Conservation (phyloP, 2,329 filamentous ascomycete species). For the Colletotrichum siamense region DNA sequence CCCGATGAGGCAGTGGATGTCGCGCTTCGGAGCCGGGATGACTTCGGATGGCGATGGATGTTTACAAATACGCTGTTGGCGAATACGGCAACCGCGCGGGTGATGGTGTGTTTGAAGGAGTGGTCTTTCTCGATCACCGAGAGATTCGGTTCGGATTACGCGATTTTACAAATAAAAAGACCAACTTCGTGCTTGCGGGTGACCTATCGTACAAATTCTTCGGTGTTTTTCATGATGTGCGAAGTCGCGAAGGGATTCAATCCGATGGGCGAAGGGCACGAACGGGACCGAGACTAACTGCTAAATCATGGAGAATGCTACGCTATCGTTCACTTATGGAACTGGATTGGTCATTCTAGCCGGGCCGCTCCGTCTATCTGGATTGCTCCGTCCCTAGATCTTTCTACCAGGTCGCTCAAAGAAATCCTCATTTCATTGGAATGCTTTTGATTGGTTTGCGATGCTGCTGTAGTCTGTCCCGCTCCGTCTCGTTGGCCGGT, state of each 20-base stretch:
- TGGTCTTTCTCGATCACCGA: background rate
- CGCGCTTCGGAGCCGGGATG: background rate
- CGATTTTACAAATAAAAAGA: background rate
- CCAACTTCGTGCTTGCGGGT: background rate
- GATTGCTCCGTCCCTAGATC: background rate
- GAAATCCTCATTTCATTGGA: background rate
- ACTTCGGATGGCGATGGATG: background rate
- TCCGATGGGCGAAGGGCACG: background rate
- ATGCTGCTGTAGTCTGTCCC: accelerated
- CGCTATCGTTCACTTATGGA: background rate
- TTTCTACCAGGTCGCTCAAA: background rate
- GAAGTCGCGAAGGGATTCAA: background rate
- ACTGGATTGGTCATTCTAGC: background rate
- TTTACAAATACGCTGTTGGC: background rate
- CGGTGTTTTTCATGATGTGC: background rate
- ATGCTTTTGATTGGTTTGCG: background rate
- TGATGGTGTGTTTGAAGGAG: accelerated
- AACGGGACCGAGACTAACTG: background rate
- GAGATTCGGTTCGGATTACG: background rate
- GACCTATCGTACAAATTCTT: accelerated
- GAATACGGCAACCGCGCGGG: background rate
- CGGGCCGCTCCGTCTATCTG: background rate
- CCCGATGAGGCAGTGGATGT: background rate
- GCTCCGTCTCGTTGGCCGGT: background rate
- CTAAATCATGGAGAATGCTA: background rate